These are phyloP conservation scores for Wickerhamiella infanticola DNA, from an alignment of 1,139 yeast species.

Conservation along the genomic window DNA sequence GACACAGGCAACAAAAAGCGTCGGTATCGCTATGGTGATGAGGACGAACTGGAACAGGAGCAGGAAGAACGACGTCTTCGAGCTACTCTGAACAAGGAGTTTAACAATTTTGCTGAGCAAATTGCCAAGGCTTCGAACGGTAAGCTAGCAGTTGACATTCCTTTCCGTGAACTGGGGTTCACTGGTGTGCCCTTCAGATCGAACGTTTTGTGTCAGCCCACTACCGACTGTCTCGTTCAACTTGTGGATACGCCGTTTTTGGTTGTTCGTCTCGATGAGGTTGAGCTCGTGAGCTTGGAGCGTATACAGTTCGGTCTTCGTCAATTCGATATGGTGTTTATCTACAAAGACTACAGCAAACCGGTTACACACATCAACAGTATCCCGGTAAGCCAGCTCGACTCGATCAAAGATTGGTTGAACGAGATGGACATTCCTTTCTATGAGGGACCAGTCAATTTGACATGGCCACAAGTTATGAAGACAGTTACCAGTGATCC, in stretches of 20 bases:
- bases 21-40: constrained; percentile 88
- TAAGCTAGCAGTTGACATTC: constrained; percentile 73
- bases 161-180: constrained; percentile 92
- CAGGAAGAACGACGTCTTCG: constrained; percentile 95
- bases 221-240: constrained; percentile 91
- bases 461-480: constrained; percentile 94
- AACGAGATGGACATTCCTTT: constrained; percentile 91
- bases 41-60: constrained; percentile 96
- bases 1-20: constrained; percentile 93
- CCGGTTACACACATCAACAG: constrained; percentile 91
- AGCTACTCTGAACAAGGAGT: constrained; percentile 81
- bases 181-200: constrained; percentile 96
- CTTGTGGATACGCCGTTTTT: constrained; percentile 89
- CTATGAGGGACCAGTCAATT: constrained; percentile 88
- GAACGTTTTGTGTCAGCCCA: constrained; percentile 90
- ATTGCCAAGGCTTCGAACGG: constrained; percentile 71
- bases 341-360: constrained; percentile 74
- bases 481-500: constrained; percentile 88
- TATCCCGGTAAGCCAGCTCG: constrained; percentile 82
- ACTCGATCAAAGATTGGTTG: constrained; percentile 89
- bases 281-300: constrained; percentile 89
- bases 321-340: constrained; percentile 90
- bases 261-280: constrained; percentile 80
- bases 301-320: constrained; percentile 95
- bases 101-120: constrained; percentile 73